Evolutionary conservation across 192 early-diverging fungal genomes (phyloP).

Genomic region (Linnemannia hyalina): DNA sequence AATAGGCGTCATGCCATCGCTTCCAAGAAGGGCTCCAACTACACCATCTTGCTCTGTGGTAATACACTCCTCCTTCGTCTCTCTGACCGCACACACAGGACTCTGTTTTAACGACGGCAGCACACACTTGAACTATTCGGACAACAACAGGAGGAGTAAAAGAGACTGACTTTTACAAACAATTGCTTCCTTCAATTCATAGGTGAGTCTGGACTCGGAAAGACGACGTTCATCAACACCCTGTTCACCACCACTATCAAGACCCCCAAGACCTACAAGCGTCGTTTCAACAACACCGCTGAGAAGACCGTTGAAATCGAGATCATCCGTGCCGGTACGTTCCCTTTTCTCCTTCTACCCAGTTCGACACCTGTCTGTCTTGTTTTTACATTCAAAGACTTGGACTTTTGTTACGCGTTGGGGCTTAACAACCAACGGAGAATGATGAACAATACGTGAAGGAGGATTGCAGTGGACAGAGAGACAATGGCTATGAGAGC

Average conservation of each 20-base stretch:
- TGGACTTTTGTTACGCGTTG: neutral
- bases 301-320: conserved; percentile 98
- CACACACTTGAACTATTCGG: neutral
- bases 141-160: neutral
- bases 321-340: conserved; percentile 93
- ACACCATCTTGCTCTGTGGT: conserved; percentile 98
- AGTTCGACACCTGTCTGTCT: no score
- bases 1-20: conserved; percentile 91
- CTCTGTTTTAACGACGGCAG: neutral
- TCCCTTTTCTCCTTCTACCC: neutral
- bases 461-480: neutral
- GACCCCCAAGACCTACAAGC: conserved; percentile 85
- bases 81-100: no score
- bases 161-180: neutral
- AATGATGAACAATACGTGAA: neutral
- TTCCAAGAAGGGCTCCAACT: conserved; percentile 95
- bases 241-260: conserved; percentile 96
- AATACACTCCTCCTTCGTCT: conserved; percentile 11
- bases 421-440: neutral
- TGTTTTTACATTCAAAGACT: neutral
- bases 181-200: neutral
- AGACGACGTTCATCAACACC: conserved; percentile 99
- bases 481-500: neutral
- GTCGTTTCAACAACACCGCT: conserved; percentile 88
- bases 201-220: conserved; percentile 98